Conservation (phyloP, 1,139 yeast genomes). For the Blastobotrys illinoisensis region DNA sequence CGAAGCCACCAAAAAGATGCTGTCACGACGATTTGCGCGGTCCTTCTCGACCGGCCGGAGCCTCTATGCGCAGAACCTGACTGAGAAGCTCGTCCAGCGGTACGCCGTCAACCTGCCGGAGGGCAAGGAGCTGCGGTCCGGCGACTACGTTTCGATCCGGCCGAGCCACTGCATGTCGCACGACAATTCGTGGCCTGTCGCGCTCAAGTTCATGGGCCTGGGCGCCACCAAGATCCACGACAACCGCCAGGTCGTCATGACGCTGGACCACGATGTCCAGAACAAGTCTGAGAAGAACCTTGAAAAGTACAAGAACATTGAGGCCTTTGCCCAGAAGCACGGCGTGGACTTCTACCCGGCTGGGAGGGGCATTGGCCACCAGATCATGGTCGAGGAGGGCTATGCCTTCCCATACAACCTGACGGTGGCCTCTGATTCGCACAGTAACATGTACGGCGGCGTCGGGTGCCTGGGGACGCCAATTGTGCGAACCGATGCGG, state of each 20-base stretch:
- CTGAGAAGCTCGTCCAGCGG: slow-evolving; percentile 91
- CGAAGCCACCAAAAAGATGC: neutral
- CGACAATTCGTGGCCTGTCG: slow-evolving; percentile 99
- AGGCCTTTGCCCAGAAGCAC: slow-evolving; percentile 79
- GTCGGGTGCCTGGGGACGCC: slow-evolving; percentile 95
- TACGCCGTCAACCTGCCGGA: slow-evolving; percentile 79
- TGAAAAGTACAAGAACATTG: slow-evolving; percentile 81
- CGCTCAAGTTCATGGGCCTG: slow-evolving; percentile 88
- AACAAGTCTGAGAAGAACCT: slow-evolving; percentile 83
- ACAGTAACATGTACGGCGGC: slow-evolving; percentile 97
- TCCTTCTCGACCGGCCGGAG: slow-evolving; percentile 7
- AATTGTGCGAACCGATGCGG: slow-evolving; percentile 96
- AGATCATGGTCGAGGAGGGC: slow-evolving; percentile 97
- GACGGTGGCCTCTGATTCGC: slow-evolving; percentile 97
- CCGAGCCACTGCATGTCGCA: slow-evolving; percentile 99
- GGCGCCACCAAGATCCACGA: slow-evolving; percentile 84
- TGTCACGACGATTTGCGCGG: slow-evolving; percentile 7
- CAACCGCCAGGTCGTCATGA: slow-evolving; percentile 86
- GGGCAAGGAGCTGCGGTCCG: slow-evolving; percentile 70
- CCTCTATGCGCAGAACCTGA: slow-evolving; percentile 57
- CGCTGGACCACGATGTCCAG: slow-evolving; percentile 97
- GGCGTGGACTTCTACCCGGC: slow-evolving; percentile 98
- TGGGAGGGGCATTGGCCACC: slow-evolving; percentile 98
- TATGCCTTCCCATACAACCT: slow-evolving; percentile 92
- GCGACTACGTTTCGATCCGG: slow-evolving; percentile 89